Evolutionary conservation across 2,329 filamentous ascomycete species (phyloP), one percentile per base, ranked within the genome.

Genomic region (Pseudocercospora fuligena): DNA sequence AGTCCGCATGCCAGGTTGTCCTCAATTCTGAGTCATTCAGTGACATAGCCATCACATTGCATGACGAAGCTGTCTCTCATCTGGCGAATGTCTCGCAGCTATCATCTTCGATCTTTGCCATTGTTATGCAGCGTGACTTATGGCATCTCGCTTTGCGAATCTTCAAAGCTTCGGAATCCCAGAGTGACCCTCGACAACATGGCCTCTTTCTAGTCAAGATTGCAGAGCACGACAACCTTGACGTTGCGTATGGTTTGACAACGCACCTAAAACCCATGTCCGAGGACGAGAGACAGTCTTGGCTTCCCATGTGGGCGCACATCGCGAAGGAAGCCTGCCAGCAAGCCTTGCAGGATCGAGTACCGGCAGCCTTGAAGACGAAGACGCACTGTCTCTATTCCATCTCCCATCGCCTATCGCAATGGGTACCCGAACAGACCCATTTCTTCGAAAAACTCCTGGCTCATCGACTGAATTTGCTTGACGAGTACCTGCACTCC

Each of bases 41-140:
- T 12, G 53, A 29, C 4, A 12, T 43, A 21, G 70, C 70, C n/a
- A 29, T 64, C 14, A 65, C 61, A 9, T 56, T 73, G 33, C 74
- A 76, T 47, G 53, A 40, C n/a, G 74, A 76, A 53, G 75, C 74
- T 14, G 56, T 77, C n/a, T 43, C 51, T 16, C 71, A 68, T 61
- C 67, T 75, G 9, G 36, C 63, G 8, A 74, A 67, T 46, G 65
- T 54, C n/a, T 59, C 60, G 19, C 47, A 64, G 31, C 21, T 67
- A 7, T 56, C 61, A 23, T 53, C 61, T 4, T 53, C 57, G 12
- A 43, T 67, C n/a, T 67, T 67, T n/a, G 21, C 19, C 6, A 19
- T 31, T 19, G 56, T 31, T 14, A 36, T 58, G 31, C 31, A 43
- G 31, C 19, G 31, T 21, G n/a, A 25, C 29, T 19, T 40, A 36